Conservation (phyloP, 2,329 filamentous ascomycete species). For the Cladophialophora psammophila region DNA sequence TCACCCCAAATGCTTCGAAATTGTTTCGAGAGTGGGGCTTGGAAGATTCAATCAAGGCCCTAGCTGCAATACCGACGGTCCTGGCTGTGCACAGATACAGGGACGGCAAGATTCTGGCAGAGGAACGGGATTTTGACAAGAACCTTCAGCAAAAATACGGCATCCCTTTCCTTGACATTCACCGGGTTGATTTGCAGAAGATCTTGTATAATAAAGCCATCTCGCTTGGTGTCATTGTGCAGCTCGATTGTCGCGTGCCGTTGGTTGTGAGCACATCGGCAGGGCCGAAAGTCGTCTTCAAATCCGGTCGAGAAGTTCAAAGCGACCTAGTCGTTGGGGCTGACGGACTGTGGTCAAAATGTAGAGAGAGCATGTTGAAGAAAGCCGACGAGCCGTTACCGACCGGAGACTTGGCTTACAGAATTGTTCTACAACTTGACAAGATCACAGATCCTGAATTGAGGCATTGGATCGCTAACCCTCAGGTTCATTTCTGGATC, state of each 20-base stretch:
- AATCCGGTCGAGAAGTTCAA: conserved; percentile 43
- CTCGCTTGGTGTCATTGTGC: conserved; percentile 50
- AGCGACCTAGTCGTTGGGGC: conserved; percentile 59
- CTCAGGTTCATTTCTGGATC: conserved; percentile 64
- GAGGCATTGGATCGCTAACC: conserved; percentile 53
- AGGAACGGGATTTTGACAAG: conserved; percentile 60
- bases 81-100: conserved; percentile 48
- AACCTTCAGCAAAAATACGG: conserved; percentile 58
- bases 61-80: conserved; percentile 45
- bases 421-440: conserved; percentile 59
- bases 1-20: conserved; percentile 40
- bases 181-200: conserved; percentile 58
- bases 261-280: conserved; percentile 37
- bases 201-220: conserved; percentile 52
- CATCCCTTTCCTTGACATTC: conserved; percentile 56
- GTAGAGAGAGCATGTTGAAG: conserved; percentile 56
- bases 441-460: conserved; percentile 59
- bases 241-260: conserved; percentile 41
- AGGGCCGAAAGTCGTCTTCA: conserved; percentile 46
- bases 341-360: conserved; percentile 57
- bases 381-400: conserved; percentile 54
- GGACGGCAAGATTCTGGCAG: conserved; percentile 47
- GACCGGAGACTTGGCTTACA: conserved; percentile 65
- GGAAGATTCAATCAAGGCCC: conserved; percentile 2
- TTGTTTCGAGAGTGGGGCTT: conserved; percentile 36